Evolutionary conservation across 2,329 filamentous ascomycete species (phyloP), one percentile per base, ranked within the genome.

Genomic region (Alternaria sp.): DNA sequence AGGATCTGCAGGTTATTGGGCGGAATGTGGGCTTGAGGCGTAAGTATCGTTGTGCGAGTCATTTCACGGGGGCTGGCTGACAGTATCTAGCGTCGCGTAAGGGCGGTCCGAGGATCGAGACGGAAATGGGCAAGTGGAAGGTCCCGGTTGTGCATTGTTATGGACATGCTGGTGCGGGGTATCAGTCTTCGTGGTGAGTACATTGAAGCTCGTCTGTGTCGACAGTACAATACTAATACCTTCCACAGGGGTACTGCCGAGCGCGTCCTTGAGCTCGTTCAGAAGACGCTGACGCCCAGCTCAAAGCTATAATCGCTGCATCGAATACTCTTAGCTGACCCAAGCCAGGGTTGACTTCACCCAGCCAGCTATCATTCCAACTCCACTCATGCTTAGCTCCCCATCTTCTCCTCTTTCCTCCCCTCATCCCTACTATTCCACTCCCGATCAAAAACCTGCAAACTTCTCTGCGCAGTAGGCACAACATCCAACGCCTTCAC

Each of bases 11-110:
- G 75, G 84, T 97, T 17, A 85, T 97, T 55, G 85, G 92, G 11
- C 93, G 96, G 76, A 91, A 89, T 6, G 93, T 97, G 25, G 94
- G 94, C 0, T 75, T 97, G 73, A 86, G 94, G 66, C 94, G 74
- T 77, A 26, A 73, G 74, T 77, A 11, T 11, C 8, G 4, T 1
- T 3, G n/a, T 10, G 15, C 5, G 1, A 19, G n/a, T 23, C 10
- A 13, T 21, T 47, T 59, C 10, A 21, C 9, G n/a, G 40, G 12
- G 11, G 7, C 30, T 28, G 43, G 26, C 43, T 64, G 40, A 55
- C n/a, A 12, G 9, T 55, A 3, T 21, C 9, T 59, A 77, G 74
- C 93, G 5, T 87, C 89, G 70, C 84, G 94, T 49, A 85, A 88
- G 61, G 90, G 87, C 2, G 93, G 93, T 0, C 88, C 92, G 17